Evolutionary conservation across 129 eudicot species (phyloP).

Genomic region (Dittrichia graveolens): DNA sequence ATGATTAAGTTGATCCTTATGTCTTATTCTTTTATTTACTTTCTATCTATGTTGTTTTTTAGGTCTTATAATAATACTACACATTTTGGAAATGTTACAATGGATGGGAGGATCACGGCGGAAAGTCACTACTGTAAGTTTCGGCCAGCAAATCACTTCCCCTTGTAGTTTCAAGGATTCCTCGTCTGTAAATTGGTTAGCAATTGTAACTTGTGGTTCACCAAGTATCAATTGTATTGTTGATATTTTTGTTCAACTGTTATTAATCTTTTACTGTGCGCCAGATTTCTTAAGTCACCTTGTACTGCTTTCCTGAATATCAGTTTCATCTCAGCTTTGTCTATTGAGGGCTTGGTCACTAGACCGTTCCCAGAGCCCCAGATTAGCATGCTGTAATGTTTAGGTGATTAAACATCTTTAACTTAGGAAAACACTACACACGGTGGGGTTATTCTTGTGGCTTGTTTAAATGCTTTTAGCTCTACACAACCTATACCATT

Average conservation of each 20-base stretch:
- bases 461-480: neutral
- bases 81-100: conserved; percentile 59
- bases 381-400: neutral
- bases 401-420: neutral
- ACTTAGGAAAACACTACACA: neutral
- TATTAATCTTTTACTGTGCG: neutral
- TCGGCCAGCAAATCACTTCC: conserved; percentile 5
- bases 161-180: conserved; percentile 9
- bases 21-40: neutral
- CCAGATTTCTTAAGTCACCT: neutral
- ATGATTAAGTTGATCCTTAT: conserved; percentile 12
- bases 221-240: neutral
- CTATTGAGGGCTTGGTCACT: conserved; percentile 3
- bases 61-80: conserved; percentile 11
- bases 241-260: conserved; percentile 6
- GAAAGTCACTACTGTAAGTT: conserved; percentile 82
- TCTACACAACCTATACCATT: neutral
- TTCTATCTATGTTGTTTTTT: conserved; percentile 19
- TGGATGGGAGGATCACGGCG: conserved; percentile 99
- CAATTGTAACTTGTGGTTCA: conserved; percentile 13
- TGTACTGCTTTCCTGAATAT: neutral
- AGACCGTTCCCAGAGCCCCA: neutral
- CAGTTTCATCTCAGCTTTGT: conserved; percentile 8
- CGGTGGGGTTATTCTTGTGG: neutral
- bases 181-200: conserved; percentile 8